Conservation (phyloP, 2,329 filamentous ascomycete species). For the Fusarium nygamai region DNA sequence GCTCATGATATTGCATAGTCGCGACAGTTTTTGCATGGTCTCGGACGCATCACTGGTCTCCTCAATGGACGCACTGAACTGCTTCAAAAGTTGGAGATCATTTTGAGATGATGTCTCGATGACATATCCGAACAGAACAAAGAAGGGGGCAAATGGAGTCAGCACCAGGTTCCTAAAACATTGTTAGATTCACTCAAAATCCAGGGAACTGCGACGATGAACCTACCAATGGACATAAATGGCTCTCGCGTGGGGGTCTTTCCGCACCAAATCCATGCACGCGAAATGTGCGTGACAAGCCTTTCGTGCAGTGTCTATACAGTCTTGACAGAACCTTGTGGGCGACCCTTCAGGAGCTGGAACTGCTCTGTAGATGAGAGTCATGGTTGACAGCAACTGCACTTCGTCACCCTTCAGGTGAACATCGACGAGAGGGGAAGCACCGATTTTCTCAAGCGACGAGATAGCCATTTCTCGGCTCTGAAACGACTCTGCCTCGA, state of each 20-base stretch:
- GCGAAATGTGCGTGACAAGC: conserved; percentile 58
- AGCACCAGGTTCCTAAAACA: conserved; percentile 62
- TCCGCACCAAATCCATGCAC: conserved; percentile 56
- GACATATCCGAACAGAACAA: conserved; percentile 67
- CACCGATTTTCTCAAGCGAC: conserved; percentile 51
- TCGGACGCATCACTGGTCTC: conserved; percentile 63
- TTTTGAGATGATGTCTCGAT: conserved; percentile 62
- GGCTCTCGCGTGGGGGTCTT: conserved; percentile 53
- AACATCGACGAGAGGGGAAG: conserved; percentile 54
- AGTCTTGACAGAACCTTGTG: conserved; percentile 59
- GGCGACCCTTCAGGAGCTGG: conserved; percentile 55
- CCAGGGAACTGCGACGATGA: not conserved
- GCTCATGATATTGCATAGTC: conserved; percentile 69
- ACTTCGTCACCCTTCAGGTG: conserved; percentile 60
- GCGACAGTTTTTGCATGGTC: conserved; percentile 67
- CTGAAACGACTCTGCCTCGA: conserved; percentile 50
- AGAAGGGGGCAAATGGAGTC: conserved; percentile 68
- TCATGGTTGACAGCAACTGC: conserved; percentile 58
- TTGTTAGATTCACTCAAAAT: conserved; percentile 10
- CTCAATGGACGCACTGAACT: conserved; percentile 66
- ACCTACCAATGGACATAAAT: conserved; percentile 64
- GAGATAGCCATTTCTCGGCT: conserved; percentile 49
- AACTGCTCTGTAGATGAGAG: conserved; percentile 63
- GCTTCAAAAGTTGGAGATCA: conserved; percentile 64
- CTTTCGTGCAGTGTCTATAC: conserved; percentile 60